Conservation (phyloP, 306 rosid species). For the Cucumis cinereus region DNA sequence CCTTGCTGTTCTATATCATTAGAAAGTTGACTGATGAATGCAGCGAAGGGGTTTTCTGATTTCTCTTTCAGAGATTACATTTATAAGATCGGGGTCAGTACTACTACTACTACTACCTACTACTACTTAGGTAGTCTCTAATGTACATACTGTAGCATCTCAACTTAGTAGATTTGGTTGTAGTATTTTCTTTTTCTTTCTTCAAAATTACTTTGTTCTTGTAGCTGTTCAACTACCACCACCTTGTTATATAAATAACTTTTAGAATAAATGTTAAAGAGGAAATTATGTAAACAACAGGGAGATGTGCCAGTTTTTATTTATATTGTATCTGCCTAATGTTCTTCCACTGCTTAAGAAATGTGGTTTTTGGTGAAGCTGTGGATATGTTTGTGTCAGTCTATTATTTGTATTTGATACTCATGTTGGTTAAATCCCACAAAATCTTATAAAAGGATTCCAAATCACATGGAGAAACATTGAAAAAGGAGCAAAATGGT, state of each 20-base stretch:
- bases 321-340: neutral
- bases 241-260: conserved; percentile 6
- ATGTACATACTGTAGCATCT: neutral
- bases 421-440: neutral
- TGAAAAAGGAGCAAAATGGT: neutral
- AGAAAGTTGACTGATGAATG: neutral
- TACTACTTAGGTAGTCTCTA: neutral
- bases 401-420: neutral
- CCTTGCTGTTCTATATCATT: neutral
- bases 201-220: neutral
- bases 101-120: neutral
- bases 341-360: neutral
- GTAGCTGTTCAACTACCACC: neutral
- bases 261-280: neutral
- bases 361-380: neutral
- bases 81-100: neutral
- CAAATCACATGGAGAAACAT: neutral
- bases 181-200: neutral
- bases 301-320: neutral
- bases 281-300: neutral
- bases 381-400: neutral
- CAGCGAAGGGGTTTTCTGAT: neutral
- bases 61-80: neutral
- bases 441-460: neutral
- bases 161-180: neutral